Evolutionary conservation across 2,329 filamentous ascomycete species (phyloP), one percentile per base, ranked within the genome.

Genomic region (Endothia cerciana): DNA sequence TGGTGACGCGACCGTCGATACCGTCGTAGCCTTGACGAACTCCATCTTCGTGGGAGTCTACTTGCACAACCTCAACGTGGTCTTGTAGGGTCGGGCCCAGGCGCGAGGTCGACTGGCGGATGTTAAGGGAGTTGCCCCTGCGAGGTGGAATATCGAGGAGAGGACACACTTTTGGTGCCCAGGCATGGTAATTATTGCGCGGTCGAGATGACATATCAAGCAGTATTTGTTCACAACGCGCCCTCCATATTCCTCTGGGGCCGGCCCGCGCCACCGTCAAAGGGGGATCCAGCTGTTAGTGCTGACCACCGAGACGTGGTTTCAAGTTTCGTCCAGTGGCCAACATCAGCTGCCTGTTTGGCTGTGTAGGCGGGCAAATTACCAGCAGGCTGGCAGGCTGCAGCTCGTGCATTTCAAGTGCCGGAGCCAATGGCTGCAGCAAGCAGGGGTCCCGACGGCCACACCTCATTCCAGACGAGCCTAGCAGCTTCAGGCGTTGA

Each of bases 21-120:
- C 41, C 17, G 58, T 60, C 28, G 58, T 60, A 10, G 17, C 58
- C 30, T 60, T 60, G 43, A 60, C 58, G n/a, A 49, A 49, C 11
- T 60, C 58, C 58, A 60, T 60, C 17, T 58, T 15, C 33, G 19
- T 25, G n/a, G 3, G 8, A 57, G 30, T 22, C 8, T 15, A 40
- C 33, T 36, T 36, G 33, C 33, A 11, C 38, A 28, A 22, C 22
- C 10, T 38, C 5, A 13, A 2, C n/a, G 33, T 19, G 13, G 36
- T 40, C 6, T 40, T 5, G 5, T 22, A 17, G n/a, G 19, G 55
- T 41, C 15, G 28, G 28, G 17, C 15, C n/a, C 28, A 36, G 10
- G 11, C 25, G 45, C 3, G 11, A 49, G 45, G 22, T 7, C 22
- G 45, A 49, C 22, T 8, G 17, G 17, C 11, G 19, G 15, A 36